Base-by-base conservation (phyloP, 1,139 yeast species). In the Candida glucosophila region DNA sequence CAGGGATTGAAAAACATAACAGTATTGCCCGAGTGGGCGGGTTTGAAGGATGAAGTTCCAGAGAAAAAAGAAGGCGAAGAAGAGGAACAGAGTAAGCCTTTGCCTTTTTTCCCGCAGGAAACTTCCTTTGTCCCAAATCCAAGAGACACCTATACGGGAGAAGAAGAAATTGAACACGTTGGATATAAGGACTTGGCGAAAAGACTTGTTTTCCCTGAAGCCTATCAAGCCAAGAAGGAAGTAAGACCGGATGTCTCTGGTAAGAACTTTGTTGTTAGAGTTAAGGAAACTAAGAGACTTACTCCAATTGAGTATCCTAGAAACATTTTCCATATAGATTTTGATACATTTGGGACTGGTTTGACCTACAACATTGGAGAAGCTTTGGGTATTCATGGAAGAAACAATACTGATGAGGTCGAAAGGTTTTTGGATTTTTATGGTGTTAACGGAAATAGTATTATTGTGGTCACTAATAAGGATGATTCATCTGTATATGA, bases 241-340 rank as follows among this genome's bases (percentile, higher is more conserved):
- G 67, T 88, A 44, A 79, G 96, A 58, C 98, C 98, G 12, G 97
- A 90, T 43, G 66, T 85, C 37, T 85, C 96, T 14, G 82, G 81
- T 28, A 67, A 79, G 54, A 88, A 82, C 58, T 86, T 77, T 46
- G 71, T 86, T 29, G 93, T 86, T 31, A 83, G 78, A 55, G 97
- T 90, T 26, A 82, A 85, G 53, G 93, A 82, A 47, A 88, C 86
- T 63, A 78, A 76, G 57, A 75, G 97, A 47, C 80, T 90, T 37
- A 90, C 97, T n/a, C 97, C 97, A 7, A 49, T 47, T 22, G 90
- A 82, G 45, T 90, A 90, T 53, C 83, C 83, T 34, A 82, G 98
- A 62, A 82, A 90, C 55, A 88, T 90, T 47, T 90, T 90, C 86
- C 95, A 90, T 52, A 80, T 90, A 43, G 97, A 90, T 58, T 83